Conservation (phyloP, 352 stramenopile genomes). For the Pelagophyceae sp. region DNA sequence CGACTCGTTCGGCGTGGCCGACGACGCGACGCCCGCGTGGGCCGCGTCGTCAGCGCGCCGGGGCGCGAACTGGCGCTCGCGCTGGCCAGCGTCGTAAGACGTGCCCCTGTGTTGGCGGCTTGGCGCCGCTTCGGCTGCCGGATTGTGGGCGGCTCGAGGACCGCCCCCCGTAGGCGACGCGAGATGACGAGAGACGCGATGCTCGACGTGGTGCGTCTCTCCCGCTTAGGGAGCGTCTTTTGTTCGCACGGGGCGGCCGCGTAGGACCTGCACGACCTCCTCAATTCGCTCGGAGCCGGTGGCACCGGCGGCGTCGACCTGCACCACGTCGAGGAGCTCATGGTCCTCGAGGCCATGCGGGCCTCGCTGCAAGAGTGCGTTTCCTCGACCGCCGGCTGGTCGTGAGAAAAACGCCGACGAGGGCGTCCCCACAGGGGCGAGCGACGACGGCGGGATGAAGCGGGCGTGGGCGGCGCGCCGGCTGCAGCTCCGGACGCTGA, state of each 20-base stretch:
- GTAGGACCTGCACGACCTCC: background rate
- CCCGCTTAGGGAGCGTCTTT: too few species aligned
- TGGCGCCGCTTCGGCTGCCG: too few species aligned
- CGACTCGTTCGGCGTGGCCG: background rate
- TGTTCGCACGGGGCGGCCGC: too few species aligned
- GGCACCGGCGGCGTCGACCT: background rate
- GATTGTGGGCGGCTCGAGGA: too few species aligned
- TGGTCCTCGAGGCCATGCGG: slow-evolving; percentile 17
- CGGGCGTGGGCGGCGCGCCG: too few species aligned
- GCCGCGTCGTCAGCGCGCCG: background rate
- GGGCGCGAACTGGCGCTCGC: background rate
- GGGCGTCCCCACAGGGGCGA: too few species aligned
- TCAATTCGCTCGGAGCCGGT: background rate
- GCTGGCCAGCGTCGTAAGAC: too few species aligned
- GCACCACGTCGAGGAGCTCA: slow-evolving; percentile 14
- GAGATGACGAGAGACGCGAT: too few species aligned
- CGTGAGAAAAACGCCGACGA: background rate
- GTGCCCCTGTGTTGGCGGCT: too few species aligned
- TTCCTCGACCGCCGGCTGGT: background rate
- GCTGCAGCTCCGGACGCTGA: background rate
- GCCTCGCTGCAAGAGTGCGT: background rate
- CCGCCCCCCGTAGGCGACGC: too few species aligned
- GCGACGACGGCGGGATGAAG: too few species aligned
- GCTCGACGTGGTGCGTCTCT: too few species aligned
- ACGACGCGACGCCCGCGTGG: background rate